Evolutionary conservation across 164 flowering plant species (phyloP), one percentile per base, ranked within the genome.

Genomic region (Tetrastigma voinierianum): DNA sequence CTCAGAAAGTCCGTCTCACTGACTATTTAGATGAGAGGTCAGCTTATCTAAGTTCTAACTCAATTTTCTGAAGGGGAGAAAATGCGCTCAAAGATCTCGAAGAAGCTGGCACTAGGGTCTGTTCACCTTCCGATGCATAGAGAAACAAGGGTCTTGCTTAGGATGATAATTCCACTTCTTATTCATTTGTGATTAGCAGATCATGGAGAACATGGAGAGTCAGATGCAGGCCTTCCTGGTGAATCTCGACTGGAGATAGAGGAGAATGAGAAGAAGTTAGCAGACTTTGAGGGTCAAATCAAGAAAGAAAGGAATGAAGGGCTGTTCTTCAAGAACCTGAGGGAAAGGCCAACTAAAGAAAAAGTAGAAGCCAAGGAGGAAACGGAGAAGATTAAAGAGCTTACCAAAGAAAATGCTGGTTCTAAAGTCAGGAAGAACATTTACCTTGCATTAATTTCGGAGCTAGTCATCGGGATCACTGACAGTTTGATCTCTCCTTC

Each of bases 11-110:
- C 65, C 86, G 96, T 16, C 88, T 95, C 55, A 86, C 96, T 0
- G 90, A 83, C 55, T 91, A 75, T 70, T 75, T 95, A 49, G 97
- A 91, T 46, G 97, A 95, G 64, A 70, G 84, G 10, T 83, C 96
- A 2, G 86, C 74, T 51, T 86, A 88, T 64, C 77, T 90, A n/a
- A n/a, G n/a, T n/a, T n/a, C n/a, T n/a, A 14, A 84, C 92, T 32
- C 76, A 90, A 72, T 90, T 89, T 54, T 91, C 86, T 1, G 96
- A 95, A 72, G 92, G 89, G 96, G 91, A 18, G 96, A 91, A 70
- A 78, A 82, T 52, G 93, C 96, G 1, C 82, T 87, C 72, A 82
- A 74, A 65, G 96, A 70, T 59, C 87, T 94, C 6, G 89, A 94
- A 25, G 92, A 90, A 79, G 91, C 96, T 18, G 70, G 81, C 46